Conservation (phyloP, 192 early-diverging fungal genomes). For the Entrophospora sp. region DNA sequence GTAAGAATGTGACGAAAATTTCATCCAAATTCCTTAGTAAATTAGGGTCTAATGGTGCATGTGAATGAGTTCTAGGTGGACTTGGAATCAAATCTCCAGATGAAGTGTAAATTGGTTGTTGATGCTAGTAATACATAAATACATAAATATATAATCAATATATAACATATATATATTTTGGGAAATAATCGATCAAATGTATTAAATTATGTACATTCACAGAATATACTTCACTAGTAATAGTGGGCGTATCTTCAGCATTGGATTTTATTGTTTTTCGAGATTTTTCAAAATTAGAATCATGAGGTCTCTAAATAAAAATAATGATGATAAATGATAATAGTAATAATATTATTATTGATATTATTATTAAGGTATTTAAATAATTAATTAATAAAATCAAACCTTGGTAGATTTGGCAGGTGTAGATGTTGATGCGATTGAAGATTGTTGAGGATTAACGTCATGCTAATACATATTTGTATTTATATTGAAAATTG, state of each 20-base stretch:
- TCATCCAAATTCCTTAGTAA: constrained; percentile 49
- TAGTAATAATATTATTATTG: not conserved
- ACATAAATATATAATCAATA: no score
- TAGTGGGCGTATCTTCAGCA: constrained; percentile 15
- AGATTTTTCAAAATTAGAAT: constrained; percentile 9
- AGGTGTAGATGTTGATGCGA: no score
- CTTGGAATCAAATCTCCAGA: not conserved
- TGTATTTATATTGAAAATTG: no score
- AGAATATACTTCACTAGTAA: constrained; percentile 16
- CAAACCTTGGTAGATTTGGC: no score
- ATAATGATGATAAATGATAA: not conserved
- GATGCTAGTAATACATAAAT: not conserved
- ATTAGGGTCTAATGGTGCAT: constrained; percentile 35
- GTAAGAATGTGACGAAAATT: constrained; percentile 58
- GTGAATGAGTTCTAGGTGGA: constrained; percentile 29
- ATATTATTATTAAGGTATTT: no score
- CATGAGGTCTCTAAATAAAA: not conserved
- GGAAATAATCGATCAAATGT: not conserved
- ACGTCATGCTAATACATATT: no score
- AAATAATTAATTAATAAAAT: no score
- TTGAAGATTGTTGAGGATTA: no score
- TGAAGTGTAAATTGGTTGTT: not conserved
- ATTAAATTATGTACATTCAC: constrained; percentile 7
- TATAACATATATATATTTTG: no score
- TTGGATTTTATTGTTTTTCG: constrained; percentile 9